A percentile compares a stretch with the other conserved stretches of the same genome.
phyloP scores from a whole-genome alignment of 2,329 filamentous ascomycete species.

The Sphaerulina vaccinii region DNA sequence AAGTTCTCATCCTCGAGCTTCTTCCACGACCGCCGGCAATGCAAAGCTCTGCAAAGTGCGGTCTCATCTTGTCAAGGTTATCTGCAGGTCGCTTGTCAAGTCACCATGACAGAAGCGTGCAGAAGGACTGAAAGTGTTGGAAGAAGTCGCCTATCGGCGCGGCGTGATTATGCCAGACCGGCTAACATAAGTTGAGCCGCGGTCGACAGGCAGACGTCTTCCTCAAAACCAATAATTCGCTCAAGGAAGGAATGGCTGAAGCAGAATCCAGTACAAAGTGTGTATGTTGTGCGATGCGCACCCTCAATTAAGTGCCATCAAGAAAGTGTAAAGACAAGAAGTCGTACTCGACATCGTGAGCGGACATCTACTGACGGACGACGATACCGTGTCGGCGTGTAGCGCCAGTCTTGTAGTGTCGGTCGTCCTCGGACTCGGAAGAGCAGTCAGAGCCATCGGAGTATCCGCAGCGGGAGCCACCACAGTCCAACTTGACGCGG shows the following conservation, averaged over 20 bases:
- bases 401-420: constrained; percentile 29
- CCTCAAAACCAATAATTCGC: constrained; percentile 17
- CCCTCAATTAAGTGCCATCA: not conserved
- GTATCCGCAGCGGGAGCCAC: constrained; percentile 82
- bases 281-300: not conserved
- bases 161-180: constrained; percentile 15
- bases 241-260: constrained; percentile 11
- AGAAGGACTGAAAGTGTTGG: constrained; percentile 2
- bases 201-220: constrained; percentile 1
- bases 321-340: constrained; percentile 5
- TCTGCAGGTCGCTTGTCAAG: constrained; percentile 13
- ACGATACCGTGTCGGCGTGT: constrained; percentile 50
- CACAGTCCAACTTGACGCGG: constrained; percentile 94
- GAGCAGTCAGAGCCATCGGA: constrained; percentile 68
- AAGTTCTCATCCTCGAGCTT: too few relatives aligned
- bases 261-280: not conserved
- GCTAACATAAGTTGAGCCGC: constrained; percentile 11
- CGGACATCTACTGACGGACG: constrained; percentile 34
- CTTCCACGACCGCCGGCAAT: constrained; percentile 4
- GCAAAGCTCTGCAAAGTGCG: constrained; percentile 15
- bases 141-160: not conserved
- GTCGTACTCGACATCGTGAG: not conserved
- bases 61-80: constrained; percentile 8
- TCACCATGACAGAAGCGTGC: not conserved
- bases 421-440: constrained; percentile 60